Evolutionary conservation across 148 eudicot species (phyloP).

Genomic region (Cornus controversa): DNA sequence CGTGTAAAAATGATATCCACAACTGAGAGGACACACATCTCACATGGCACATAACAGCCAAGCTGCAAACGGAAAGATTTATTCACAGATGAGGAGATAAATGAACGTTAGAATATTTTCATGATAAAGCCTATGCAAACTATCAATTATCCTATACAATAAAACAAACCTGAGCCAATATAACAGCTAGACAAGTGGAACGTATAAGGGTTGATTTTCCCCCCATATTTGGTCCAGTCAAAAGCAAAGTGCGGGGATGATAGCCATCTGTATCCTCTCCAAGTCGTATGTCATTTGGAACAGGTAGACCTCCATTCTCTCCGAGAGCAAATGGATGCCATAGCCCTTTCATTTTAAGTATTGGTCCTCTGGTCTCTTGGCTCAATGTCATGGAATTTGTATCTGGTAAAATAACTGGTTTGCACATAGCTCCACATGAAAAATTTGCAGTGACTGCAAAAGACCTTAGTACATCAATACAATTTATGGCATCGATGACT

Average conservation of each 20-base stretch:
- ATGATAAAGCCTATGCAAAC: background rate
- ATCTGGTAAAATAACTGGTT: constrained; percentile 65
- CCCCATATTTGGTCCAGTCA: constrained; percentile 99
- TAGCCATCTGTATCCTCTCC: constrained; percentile 56
- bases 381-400: constrained; percentile 27
- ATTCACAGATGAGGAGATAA: constrained; percentile 2
- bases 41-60: constrained; percentile 94
- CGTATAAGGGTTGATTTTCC: constrained; percentile 97
- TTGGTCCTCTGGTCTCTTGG: constrained; percentile 51
- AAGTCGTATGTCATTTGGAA: constrained; percentile 76
- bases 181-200: constrained; percentile 84
- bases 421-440: constrained; percentile 68
- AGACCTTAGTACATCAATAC: constrained; percentile 84
- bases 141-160: constrained; percentile 2
- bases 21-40: constrained; percentile 64
- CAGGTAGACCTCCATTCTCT: constrained; percentile 70
- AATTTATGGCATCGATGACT: constrained; percentile 57
- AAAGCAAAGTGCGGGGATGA: constrained; percentile 69
- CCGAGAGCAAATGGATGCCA: constrained; percentile 96
- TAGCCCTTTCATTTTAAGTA: constrained; percentile 68
- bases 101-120: background rate
- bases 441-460: constrained; percentile 69
- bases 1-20: constrained; percentile 94
- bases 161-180: constrained; percentile 81
- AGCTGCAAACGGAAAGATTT: constrained; percentile 48